phyloP scores from a whole-genome alignment of 176 grass and related monocot species.

The Oryza glumipatula region DNA sequence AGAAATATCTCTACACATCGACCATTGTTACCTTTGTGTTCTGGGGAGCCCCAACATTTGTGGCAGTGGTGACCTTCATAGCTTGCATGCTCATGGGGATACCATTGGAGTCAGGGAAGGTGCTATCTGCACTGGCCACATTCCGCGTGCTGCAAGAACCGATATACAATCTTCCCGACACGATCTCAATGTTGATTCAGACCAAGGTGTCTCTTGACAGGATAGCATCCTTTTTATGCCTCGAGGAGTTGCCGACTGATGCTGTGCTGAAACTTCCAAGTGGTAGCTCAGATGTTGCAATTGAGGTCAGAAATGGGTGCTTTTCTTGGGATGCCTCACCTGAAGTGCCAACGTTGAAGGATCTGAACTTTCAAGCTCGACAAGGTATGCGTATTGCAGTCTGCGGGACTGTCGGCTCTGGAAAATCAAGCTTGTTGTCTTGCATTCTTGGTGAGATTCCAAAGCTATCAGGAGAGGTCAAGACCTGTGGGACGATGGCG shows the following conservation, averaged over 20 bases:
- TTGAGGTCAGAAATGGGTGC: conserved; percentile 46
- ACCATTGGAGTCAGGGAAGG: conserved; percentile 54
- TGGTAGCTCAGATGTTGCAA: conserved; percentile 50
- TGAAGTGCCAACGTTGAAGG: conserved; percentile 44
- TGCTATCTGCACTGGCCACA: conserved; percentile 52
- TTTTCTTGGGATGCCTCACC: conserved; percentile 48
- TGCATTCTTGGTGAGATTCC: conserved; percentile 61
- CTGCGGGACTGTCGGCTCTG: conserved; percentile 49
- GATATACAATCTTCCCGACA: conserved; percentile 54
- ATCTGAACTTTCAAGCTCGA: conserved; percentile 51
- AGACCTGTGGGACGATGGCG: conserved; percentile 41
- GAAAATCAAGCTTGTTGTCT: conserved; percentile 57
- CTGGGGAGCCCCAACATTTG: conserved; percentile 66
- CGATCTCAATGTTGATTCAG: conserved; percentile 54
- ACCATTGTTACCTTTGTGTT: conserved; percentile 53
- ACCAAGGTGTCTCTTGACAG: conserved; percentile 60
- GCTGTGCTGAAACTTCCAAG: conserved; percentile 42
- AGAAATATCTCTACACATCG: conserved; percentile 61
- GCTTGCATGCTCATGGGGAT: conserved; percentile 53
- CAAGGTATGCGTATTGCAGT: conserved; percentile 46
- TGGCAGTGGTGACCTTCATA: conserved; percentile 74
- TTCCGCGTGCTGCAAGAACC: conserved; percentile 53
- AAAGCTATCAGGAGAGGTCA: conserved; percentile 52
- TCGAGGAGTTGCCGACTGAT: conserved; percentile 48
- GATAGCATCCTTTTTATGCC: conserved; percentile 53